Percentiles rank a stretch among this genome's conserved stretches.
Conservation (phyloP, 1,284 basidiomycete species). For the Phellinidium pouzarii region DNA sequence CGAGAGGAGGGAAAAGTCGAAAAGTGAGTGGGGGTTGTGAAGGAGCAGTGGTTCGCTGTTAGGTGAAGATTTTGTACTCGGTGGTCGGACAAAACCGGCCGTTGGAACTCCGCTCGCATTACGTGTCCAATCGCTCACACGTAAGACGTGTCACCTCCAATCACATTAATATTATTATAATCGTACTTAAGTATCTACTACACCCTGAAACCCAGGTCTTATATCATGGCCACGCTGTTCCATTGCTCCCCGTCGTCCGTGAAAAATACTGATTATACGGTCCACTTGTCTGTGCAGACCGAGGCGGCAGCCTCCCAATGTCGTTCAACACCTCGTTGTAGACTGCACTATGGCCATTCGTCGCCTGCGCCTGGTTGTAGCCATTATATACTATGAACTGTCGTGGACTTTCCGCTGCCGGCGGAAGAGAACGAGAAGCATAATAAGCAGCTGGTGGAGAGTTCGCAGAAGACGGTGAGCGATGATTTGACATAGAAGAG, state of each 20-base stretch:
- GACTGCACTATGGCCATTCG: slow-evolving; percentile 1
- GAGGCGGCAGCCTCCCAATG: neutral
- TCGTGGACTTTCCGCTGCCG: neutral
- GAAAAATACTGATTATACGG: slow-evolving; percentile 9
- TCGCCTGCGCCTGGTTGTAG: neutral
- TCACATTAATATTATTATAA: too few species aligned
- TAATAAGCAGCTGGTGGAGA: slow-evolving; percentile 6
- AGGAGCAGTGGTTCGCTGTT: slow-evolving; percentile 26
- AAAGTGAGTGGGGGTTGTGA: slow-evolving; percentile 43
- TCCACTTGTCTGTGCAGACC: neutral
- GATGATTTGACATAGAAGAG: neutral
- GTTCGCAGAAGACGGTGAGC: neutral
- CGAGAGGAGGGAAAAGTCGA: slow-evolving; percentile 29
- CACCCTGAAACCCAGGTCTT: neutral
- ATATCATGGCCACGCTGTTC: slow-evolving; percentile 12
- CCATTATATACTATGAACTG: slow-evolving; percentile 1
- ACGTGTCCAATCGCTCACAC: slow-evolving; percentile 10
- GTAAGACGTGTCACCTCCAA: neutral
- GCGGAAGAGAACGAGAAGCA: neutral
- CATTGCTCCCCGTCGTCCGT: slow-evolving; percentile 10
- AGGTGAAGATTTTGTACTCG: slow-evolving; percentile 28
- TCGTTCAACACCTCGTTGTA: neutral
- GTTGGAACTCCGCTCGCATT: slow-evolving; percentile 32
- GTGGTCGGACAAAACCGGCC: slow-evolving; percentile 34
- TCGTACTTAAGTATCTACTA: neutral